Evolutionary conservation across 169 alveolate genomes (phyloP), one percentile per base, ranked within the genome.

Genomic region (Plasmodium fragile): DNA sequence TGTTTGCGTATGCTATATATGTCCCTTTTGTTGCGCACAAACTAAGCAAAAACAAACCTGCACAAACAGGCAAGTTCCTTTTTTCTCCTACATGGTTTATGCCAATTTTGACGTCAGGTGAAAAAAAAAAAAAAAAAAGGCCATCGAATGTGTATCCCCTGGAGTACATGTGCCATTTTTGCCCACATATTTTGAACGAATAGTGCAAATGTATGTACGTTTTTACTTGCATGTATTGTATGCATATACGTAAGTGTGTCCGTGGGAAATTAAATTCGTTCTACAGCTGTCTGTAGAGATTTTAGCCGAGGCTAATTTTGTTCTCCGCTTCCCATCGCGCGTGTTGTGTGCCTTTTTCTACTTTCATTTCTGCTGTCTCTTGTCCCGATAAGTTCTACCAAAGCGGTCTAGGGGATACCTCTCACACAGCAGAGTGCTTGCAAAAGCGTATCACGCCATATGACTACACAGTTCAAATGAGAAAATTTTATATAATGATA

Each of bases 401-500:
- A 65, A 65, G 4, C 13, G 75, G 13, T 8, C 36, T 65, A 39
- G 75, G 75, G 75, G 75, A 28, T 5, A 65, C 75, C 39, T 22
- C 16, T 22, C 59, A 3, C 16, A 65, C 75, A 22, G 75, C 39
- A 65, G 36, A 25, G 75, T 25, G 75, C 36, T 65, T 65, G n/a
- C 30, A 25, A 65, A 65, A 28, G 75, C n/a, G 18, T 8, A 25
- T n/a, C 36, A n/a, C 39, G 59, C 59, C 41, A 45, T 36, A 39
- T 45, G 34, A 32, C 18, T 34, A 45, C 22, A 55, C 28, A 16
- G 36, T 53, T 81, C 41, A 34, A 79, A 79, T 41, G 80, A 28
- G 28, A 28, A 25, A 8, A 39, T 71, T 83, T 22, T 45, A 78
- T 79, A 89, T 77, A 78, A 89, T 89, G 94, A 89, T 89, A 89